Percentiles rank a stretch among this genome's conserved stretches.
Evolutionary conservation across 306 rosid species (phyloP).

Genomic region (Boehmeria nivea): DNA sequence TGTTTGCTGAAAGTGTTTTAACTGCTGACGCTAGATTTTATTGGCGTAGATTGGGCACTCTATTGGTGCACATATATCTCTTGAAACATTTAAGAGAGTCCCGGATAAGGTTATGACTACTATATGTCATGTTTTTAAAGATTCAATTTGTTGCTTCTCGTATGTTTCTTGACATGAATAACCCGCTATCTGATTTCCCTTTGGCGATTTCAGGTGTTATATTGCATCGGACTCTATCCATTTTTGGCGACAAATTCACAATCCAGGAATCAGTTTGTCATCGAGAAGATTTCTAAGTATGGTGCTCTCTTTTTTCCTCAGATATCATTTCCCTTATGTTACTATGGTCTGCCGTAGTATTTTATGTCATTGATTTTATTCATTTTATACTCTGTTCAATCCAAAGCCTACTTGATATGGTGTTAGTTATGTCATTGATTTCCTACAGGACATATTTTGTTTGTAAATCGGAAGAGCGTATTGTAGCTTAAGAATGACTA

Average conservation of each 20-base stretch:
- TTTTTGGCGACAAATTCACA: conserved; percentile 61
- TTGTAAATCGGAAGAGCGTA: too few relatives aligned
- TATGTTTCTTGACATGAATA: conserved; percentile 19
- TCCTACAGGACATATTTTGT: too few relatives aligned
- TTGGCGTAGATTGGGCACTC: conserved; percentile 80
- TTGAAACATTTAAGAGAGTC: conserved; percentile 52
- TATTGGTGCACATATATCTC: conserved; percentile 67
- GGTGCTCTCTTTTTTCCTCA: background rate
- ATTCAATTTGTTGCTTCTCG: conserved; percentile 13
- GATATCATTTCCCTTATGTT: background rate
- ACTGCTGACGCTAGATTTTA: conserved; percentile 20
- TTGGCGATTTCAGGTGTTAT: conserved; percentile 54
- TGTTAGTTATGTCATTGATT: too few relatives aligned
- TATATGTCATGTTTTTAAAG: background rate
- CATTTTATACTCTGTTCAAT: too few relatives aligned
- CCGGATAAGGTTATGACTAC: conserved; percentile 51
- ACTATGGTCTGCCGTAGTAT: background rate
- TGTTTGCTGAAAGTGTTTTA: conserved; percentile 22
- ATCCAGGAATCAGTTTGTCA: conserved; percentile 44
- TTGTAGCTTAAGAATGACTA: too few relatives aligned
- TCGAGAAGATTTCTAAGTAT: conserved; percentile 50
- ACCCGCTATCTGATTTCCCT: conserved; percentile 23
- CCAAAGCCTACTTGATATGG: too few relatives aligned
- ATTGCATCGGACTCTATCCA: conserved; percentile 72
- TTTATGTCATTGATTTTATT: too few relatives aligned